These are phyloP conservation scores for Russula foetens DNA, from an alignment of 768 basidiomycete genomes.

Conservation along the genomic window DNA sequence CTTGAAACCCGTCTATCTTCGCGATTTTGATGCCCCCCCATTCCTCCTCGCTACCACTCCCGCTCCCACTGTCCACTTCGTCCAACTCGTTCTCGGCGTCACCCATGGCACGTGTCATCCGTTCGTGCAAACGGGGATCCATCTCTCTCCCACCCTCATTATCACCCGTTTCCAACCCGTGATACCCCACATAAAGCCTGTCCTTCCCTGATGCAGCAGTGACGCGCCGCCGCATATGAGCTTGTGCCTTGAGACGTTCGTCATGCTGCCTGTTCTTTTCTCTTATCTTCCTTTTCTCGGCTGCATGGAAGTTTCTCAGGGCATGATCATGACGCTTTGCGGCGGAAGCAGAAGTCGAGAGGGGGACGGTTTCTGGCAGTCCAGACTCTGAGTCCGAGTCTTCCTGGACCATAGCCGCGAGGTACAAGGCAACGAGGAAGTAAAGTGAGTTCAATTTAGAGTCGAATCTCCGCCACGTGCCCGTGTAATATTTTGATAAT, in stretches of 20 bases:
- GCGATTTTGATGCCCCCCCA: conserved; percentile 4
- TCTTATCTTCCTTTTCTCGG: conserved; percentile 10
- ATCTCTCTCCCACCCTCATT: not conserved
- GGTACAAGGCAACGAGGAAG: not conserved
- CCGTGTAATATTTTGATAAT: not conserved
- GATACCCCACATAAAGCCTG: not conserved
- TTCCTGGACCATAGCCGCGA: not conserved
- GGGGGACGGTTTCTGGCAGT: conserved; percentile 13
- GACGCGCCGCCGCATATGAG: not conserved
- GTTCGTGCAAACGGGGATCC: not conserved
- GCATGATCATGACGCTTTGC: conserved; percentile 8
- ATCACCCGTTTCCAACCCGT: conserved; percentile 1
- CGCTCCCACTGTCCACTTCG: not conserved
- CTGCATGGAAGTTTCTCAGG: conserved; percentile 3
- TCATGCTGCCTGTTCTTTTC: conserved; percentile 15
- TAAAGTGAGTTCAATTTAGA: conserved; percentile 1
- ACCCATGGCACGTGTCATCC: conserved; percentile 21
- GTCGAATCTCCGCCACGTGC: conserved; percentile 6
- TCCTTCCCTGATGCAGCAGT: conserved; percentile 1
- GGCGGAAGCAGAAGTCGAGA: conserved; percentile 14
- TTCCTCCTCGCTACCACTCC: conserved; percentile 8
- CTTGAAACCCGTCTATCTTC: not conserved
- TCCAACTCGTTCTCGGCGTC: conserved; percentile 15
- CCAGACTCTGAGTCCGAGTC: conserved; percentile 18
- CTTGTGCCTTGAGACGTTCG: conserved; percentile 17